Base-by-base conservation (phyloP, 1,284 basidiomycete species). In the Sutorius eximius region DNA sequence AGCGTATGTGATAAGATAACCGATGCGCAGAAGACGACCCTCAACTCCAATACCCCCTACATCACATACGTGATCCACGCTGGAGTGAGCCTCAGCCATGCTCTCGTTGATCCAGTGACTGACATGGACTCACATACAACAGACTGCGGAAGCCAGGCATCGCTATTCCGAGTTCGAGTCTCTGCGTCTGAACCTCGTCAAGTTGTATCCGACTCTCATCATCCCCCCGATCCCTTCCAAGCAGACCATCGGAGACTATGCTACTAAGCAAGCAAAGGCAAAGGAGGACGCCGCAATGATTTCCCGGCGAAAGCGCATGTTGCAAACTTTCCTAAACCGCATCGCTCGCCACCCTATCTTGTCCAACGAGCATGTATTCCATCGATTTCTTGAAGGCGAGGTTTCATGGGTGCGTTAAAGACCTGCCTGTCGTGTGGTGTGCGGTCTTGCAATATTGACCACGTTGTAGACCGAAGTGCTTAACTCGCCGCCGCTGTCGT, bases 111-210 rank as follows among this genome's bases (percentile, higher is more conserved):
- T 54, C 44, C 34, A 49, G 32, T 15, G 22, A 51, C 48, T 57
- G 46, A 61, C 44, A 18, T 44, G 42, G 24, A 55, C 49, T 55
- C 24, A 40, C 49, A 51, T 45, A 30, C 49, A 48, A 44, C 70
- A 96, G 93, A 83, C 80, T 60, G 81, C 86, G n/a, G 89, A 93
- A 65, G 86, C 93, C 6, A 84, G 87, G 45, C 91, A 98, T 63
- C 84, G 97, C 37, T 99, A 99, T 73, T 98, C 96, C 5, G 94
- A 98, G 69, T 99, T 99, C 71, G 93, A 98, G 73, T 93, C 94
- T 22, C 78, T 99, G 44, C 86, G 97, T 51, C 81, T 85, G 52
- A 90, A 83, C 53, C 82, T 99, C 45, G 80, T 87, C 44, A 91
- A 87, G 61, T 80, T 99, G 50, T 98, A 99, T 71, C 97, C 97